Evolutionary conservation across 345 rosid genomes (phyloP), one percentile per base, ranked within the genome.

Genomic region (Boechera stricta): DNA sequence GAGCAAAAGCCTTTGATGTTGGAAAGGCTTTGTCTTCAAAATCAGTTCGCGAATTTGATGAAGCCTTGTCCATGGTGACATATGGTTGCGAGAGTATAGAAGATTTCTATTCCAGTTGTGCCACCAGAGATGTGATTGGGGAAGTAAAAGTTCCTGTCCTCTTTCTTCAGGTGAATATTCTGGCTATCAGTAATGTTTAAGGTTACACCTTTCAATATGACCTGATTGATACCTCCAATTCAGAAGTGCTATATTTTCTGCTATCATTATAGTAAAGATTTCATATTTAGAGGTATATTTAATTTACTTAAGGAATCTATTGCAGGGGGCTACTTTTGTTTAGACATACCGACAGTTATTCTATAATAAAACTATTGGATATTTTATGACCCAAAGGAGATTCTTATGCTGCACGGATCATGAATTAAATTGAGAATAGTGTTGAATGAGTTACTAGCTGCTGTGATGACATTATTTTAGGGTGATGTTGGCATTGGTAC

Each of bases 91-190:
- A 86, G 76, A 83, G 84, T 67, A 39, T 94, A 59, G 92, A 89
- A 78, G 92, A 92, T 52, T 92, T 90, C 84, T 94, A 94, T 82
- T 85, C 86, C 21, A 80, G 85, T 67, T 88, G 89, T 63, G 91
- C 96, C 77, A 90, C 97, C 11, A 83, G 87, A 52, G 78, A 71
- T 74, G 77, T 86, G 68, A 87, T 90, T 76, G 89, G 88, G 77
- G 81, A 89, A 74, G 84, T 94, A 70, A 92, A 92, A 89, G 80
- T 94, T 84, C 98, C 98, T 11, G 87, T 92, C 83, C 97, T 94
- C 56, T 94, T 86, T 77, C 89, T 94, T 73, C 97, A 94, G 97
- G 98, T 94, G 31, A 58, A 41, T 70, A 35, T 70, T 56, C 38
- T 69, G 62, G 45, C 55, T 32, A 8, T 60, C 16, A 57, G 33